Percentiles rank a stretch among this genome's conserved stretches.
Conservation (phyloP, 371 early-diverging fungal genomes). For the Zopfochytrium polystomum region DNA sequence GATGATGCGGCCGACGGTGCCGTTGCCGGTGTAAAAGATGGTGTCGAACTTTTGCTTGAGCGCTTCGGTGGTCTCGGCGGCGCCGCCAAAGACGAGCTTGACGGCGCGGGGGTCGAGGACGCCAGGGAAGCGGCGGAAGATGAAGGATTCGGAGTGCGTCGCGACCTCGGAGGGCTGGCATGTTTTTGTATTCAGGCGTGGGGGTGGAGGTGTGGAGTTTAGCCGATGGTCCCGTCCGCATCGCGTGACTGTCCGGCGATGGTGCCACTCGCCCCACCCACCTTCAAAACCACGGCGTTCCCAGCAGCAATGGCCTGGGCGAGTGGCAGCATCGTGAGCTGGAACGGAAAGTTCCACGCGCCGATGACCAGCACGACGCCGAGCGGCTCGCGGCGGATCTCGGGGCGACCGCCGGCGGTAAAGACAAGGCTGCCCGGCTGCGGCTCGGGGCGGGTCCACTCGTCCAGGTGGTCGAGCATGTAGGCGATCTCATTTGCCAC, state of each 20-base stretch:
- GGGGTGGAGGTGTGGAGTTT: neutral
- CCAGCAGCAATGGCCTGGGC: constrained; percentile 90
- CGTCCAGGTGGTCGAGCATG: constrained; percentile 52
- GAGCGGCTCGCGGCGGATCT: constrained; percentile 69
- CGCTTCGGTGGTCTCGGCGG: constrained; percentile 70
- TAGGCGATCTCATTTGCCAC: constrained; percentile 63
- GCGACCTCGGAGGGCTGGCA: constrained; percentile 79
- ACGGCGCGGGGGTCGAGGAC: constrained; percentile 70
- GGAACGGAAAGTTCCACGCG: constrained; percentile 85
- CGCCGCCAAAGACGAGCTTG: constrained; percentile 74
- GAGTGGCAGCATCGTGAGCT: constrained; percentile 68
- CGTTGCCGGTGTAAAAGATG: constrained; percentile 87
- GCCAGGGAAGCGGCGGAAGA: constrained; percentile 64
- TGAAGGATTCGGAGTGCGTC: constrained; percentile 60
- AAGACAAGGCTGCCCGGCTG: constrained; percentile 12
- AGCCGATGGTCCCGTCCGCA: neutral
- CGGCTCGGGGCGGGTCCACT: constrained; percentile 30
- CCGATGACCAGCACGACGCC: constrained; percentile 69
- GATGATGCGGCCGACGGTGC: constrained; percentile 67
- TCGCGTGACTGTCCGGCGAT: neutral
- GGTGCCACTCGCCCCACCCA: neutral
- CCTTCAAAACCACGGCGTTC: constrained; percentile 76
- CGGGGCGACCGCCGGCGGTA: constrained; percentile 17
- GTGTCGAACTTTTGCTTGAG: constrained; percentile 74
- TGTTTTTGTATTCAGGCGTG: neutral